Evolutionary conservation across 495 filamentous ascomycete genomes (phyloP), one percentile per base, ranked within the genome.

Genomic region (Xylaria scruposa): DNA sequence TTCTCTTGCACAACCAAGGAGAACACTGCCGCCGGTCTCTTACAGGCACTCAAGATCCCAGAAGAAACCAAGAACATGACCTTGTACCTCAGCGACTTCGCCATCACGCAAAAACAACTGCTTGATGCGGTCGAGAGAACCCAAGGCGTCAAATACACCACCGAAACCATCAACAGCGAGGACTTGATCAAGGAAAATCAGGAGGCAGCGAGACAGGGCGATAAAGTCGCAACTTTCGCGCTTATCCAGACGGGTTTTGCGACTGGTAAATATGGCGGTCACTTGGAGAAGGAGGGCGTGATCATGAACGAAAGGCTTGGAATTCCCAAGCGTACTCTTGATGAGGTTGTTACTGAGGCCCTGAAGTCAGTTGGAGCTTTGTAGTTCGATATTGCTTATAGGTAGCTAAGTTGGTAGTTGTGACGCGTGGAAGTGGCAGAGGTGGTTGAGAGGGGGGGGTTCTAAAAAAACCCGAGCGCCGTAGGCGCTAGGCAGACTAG

Each of bases 1-100:
- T 81, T 85, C 68, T 86, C 83, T 31, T 73, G 76, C 21, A 84
- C 84, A 3, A 83, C 81, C 10, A 77, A 85, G 61, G 68, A 76
- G 17, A 81, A 80, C 29, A 75, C 84, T 9, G 84, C 77, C 8
- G 72, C 76, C 33, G 83, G 76, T 19, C 54, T 85, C 3, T 75
- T 79, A 5, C 77, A 74, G 5, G 76, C 79, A 31, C 66, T 86
- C 29, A 76, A 71, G 31, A 49, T n/a, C 40, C 73, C 78, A 1
- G 79, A 83, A 2, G 78, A 80, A 40, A 86, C 84, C 46, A 80
- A 78, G 72, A 86, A 86, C 64, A 76, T 71, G 19, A 70, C 72
- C 31, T 74, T 85, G 9, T 82, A 80, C 71, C 70, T 84, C 15
- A 71, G 81, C n/a, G 79, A 84, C 54, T 79, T 80, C 26, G 72